Evolutionary conservation across 176 grass and related monocot species (phyloP).

Genomic region (Aegilops tauschii): DNA sequence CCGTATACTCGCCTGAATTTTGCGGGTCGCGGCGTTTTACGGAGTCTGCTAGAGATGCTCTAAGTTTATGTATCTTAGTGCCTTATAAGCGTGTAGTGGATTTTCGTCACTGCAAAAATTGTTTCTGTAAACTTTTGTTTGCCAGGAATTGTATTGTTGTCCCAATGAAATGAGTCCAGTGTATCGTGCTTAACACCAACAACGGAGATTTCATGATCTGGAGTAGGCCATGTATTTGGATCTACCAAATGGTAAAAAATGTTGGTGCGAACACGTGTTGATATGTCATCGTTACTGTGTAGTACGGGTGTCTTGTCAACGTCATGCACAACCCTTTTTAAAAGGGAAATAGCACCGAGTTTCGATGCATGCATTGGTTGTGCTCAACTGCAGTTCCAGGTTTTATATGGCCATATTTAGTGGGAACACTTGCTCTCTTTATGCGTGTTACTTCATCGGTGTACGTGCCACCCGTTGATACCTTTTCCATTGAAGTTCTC

Average conservation of each 20-base stretch:
- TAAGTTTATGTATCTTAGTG: slow-evolving; percentile 25
- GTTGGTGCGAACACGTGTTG: slow-evolving; percentile 9
- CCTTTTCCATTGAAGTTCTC: neutral
- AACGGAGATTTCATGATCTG: neutral
- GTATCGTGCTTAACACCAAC: neutral
- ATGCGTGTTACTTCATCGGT: neutral
- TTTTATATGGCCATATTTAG: neutral
- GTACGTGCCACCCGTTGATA: neutral
- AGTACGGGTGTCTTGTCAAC: neutral
- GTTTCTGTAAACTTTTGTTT: neutral
- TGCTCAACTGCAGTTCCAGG: neutral
- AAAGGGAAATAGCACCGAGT: slow-evolving; percentile 3
- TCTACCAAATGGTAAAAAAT: slow-evolving; percentile 11
- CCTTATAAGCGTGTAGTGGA: slow-evolving; percentile 20
- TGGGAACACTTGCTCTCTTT: neutral
- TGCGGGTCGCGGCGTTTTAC: too few species aligned
- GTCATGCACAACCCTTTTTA: neutral
- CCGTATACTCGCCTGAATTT: too few species aligned
- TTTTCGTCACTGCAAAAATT: slow-evolving; percentile 16
- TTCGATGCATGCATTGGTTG: slow-evolving; percentile 17
- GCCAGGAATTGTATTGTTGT: neutral
- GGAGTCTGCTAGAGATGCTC: too few species aligned
- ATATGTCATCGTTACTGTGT: neutral
- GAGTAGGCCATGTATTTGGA: neutral
- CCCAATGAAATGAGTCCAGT: slow-evolving; percentile 12